phyloP scores from a whole-genome alignment of 108 stramenopile species.

The Poteriospumella lacustris region DNA sequence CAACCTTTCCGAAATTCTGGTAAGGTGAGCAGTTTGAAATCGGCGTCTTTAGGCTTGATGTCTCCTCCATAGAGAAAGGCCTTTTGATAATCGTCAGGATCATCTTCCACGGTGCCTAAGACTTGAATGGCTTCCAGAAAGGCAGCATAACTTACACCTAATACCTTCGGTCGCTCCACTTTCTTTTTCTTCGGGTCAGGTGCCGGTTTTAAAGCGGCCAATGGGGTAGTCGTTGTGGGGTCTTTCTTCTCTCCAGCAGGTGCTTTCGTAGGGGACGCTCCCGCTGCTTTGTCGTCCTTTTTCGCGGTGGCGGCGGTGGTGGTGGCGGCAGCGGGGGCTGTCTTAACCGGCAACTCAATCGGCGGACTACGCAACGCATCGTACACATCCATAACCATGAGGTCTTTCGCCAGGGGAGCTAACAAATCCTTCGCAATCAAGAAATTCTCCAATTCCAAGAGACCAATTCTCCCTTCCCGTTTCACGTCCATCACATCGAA shows the following conservation, averaged over 20 bases:
- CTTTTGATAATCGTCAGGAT: background rate
- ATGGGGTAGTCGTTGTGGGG: no score
- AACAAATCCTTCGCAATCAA: background rate
- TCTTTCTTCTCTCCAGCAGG: no score
- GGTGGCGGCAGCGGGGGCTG: no score
- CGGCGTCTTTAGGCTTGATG: background rate
- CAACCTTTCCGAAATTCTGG: background rate
- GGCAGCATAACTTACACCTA: no score
- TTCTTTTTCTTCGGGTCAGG: no score
- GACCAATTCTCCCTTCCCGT: slow-evolving; percentile 29
- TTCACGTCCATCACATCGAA: slow-evolving; percentile 40
- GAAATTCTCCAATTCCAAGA: slow-evolving; percentile 46
- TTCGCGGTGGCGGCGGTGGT: no score
- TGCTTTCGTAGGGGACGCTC: no score
- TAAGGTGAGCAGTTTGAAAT: background rate
- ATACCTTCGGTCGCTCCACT: no score
- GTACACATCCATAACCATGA: background rate
- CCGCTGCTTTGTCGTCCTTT: no score
- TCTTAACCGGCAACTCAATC: no score
- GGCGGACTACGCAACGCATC: no score
- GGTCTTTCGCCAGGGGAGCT: background rate
- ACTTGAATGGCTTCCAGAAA: slow-evolving; percentile 18
- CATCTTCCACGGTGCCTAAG: background rate
- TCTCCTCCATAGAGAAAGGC: background rate
- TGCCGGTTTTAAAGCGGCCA: no score